These are phyloP conservation scores for Leptographium lundbergii DNA, from an alignment of 2,329 filamentous ascomycete species.

Conservation along the genomic window DNA sequence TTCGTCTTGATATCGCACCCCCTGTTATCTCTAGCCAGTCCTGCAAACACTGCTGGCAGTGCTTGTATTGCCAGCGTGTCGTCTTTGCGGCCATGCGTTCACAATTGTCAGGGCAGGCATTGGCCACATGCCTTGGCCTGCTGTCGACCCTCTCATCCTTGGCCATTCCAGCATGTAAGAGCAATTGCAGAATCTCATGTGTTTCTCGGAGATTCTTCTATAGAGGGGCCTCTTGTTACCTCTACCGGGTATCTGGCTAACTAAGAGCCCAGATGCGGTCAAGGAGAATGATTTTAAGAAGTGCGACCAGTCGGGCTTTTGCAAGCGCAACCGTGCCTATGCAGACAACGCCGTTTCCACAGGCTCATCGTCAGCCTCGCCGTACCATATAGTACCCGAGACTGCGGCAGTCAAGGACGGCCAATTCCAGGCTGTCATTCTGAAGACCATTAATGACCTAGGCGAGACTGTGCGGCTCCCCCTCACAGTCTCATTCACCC, in stretches of 20 bases:
- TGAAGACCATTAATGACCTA: constrained; percentile 60
- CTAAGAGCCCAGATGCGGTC: constrained; percentile 51
- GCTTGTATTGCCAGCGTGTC: constrained; percentile 6
- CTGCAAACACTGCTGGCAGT: constrained; percentile 3
- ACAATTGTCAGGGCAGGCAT: constrained; percentile 40
- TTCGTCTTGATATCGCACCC: background rate
- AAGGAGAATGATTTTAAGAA: constrained; percentile 98
- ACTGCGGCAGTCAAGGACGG: constrained; percentile 69
- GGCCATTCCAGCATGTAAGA: constrained; percentile 51
- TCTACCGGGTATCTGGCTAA: background rate
- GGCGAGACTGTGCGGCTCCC: constrained; percentile 66
- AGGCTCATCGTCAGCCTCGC: constrained; percentile 60
- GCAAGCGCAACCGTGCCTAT: constrained; percentile 82
- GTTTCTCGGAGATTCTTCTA: background rate
- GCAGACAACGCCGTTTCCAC: constrained; percentile 62
- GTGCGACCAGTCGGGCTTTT: constrained; percentile 92
- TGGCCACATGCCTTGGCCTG: constrained; percentile 52
- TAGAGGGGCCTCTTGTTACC: background rate
- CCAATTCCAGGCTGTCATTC: constrained; percentile 63
- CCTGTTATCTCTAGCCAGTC: background rate
- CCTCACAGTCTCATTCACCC: constrained; percentile 74
- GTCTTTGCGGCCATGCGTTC: constrained; percentile 31
- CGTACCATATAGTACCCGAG: constrained; percentile 63
- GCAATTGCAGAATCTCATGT: constrained; percentile 18
- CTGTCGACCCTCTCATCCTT: constrained; percentile 39